Evolutionary conservation across 129 eudicot species (phyloP).

Genomic region (Escallonia herrerae): DNA sequence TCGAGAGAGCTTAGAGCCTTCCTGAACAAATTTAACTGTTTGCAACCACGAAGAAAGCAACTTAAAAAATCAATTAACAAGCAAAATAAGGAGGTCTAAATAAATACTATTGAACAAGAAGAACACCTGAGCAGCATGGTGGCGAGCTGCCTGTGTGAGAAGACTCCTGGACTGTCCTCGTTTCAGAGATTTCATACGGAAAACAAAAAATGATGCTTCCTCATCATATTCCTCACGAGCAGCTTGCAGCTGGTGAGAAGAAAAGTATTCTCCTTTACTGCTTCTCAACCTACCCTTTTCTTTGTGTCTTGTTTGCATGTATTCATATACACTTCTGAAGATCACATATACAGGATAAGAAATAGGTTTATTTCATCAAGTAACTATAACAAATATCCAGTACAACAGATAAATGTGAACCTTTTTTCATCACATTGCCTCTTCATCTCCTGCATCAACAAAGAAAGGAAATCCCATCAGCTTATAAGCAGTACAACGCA

Average conservation of each 20-base stretch:
- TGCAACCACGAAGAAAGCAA: constrained; percentile 13
- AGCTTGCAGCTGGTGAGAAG: constrained; percentile 51
- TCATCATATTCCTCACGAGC: constrained; percentile 79
- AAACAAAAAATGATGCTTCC: constrained; percentile 57
- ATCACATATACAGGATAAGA: constrained; percentile 1
- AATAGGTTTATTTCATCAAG: neutral
- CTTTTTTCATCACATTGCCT: constrained; percentile 69
- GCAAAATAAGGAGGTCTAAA: neutral
- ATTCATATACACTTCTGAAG: constrained; percentile 53
- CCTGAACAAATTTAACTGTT: constrained; percentile 70
- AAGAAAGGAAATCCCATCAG: neutral
- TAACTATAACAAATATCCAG: neutral
- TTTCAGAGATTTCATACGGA: constrained; percentile 86
- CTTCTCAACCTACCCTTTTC: constrained; percentile 56
- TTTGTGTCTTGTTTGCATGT: constrained; percentile 32
- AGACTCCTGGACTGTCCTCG: constrained; percentile 83
- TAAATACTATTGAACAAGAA: neutral
- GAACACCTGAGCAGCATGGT: constrained; percentile 90
- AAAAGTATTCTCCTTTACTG: constrained; percentile 45
- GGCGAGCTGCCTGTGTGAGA: constrained; percentile 88
- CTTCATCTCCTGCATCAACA: constrained; percentile 85
- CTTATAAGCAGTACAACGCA: constrained; percentile 1
- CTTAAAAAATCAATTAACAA: neutral
- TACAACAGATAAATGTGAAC: constrained; percentile 21
- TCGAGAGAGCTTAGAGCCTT: constrained; percentile 65